Percentiles rank a stretch among this genome's conserved stretches.
phyloP scores from a whole-genome alignment of 129 eudicot species.

The Centaurea solstitialis region DNA sequence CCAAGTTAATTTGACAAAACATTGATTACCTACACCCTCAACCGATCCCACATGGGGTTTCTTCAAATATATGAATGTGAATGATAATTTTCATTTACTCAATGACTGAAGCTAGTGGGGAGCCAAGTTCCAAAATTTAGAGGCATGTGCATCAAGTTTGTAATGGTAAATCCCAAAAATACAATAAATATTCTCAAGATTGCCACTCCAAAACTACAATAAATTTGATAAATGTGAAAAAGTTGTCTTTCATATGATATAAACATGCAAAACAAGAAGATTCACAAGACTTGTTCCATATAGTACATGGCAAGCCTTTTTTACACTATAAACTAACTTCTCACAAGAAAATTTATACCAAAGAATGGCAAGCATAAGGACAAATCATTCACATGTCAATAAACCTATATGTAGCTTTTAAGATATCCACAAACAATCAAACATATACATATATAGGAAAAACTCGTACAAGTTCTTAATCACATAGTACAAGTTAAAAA shows the following conservation, averaged over 20 bases:
- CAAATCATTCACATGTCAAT: slow-evolving; percentile 9
- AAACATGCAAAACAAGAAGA: background rate
- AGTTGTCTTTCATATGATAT: background rate
- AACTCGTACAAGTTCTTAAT: background rate
- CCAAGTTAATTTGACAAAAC: too few relatives aligned
- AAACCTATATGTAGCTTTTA: background rate
- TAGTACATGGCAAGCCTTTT: slow-evolving; percentile 3
- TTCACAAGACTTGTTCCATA: slow-evolving; percentile 6
- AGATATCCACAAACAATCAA: background rate
- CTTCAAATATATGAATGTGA: too few relatives aligned
- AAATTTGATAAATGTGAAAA: background rate
- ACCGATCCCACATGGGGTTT: too few relatives aligned
- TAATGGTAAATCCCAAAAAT: too few relatives aligned
- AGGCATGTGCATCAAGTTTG: too few relatives aligned
- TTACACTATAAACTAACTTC: slow-evolving; percentile 28
- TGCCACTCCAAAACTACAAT: background rate
- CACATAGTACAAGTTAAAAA: background rate
- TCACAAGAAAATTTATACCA: background rate
- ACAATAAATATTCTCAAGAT: background rate
- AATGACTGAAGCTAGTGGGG: too few relatives aligned
- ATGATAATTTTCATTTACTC: too few relatives aligned
- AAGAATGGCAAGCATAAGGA: background rate
- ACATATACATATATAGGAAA: background rate
- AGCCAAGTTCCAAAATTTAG: too few relatives aligned
- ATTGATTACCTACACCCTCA: too few relatives aligned